phyloP scores from a whole-genome alignment of 345 rosid species.

The Moricandia moricandioides region DNA sequence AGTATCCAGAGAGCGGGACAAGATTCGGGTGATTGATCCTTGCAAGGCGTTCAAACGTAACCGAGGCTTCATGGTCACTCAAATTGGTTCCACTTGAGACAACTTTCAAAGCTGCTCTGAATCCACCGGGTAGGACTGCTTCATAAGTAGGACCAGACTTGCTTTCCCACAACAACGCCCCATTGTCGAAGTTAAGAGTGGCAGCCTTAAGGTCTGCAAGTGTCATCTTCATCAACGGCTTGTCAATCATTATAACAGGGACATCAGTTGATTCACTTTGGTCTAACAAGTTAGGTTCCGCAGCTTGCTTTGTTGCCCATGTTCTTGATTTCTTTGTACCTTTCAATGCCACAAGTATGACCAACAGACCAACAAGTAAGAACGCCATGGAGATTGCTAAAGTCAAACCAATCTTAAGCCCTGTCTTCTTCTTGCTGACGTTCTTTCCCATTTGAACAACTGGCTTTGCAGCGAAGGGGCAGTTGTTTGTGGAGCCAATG shows the following conservation, averaged over 20 bases:
- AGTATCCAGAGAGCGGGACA: constrained; percentile 80
- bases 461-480: constrained; percentile 86
- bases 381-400: constrained; percentile 63
- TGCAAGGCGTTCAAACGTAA: constrained; percentile 76
- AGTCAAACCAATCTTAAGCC: constrained; percentile 62
- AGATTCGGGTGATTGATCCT: constrained; percentile 83
- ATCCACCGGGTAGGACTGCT: constrained; percentile 75
- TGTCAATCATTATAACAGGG: constrained; percentile 75
- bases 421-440: constrained; percentile 42
- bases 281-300: constrained; percentile 62
- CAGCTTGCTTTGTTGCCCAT: constrained; percentile 71
- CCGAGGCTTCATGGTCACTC: constrained; percentile 72
- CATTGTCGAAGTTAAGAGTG: constrained; percentile 73
- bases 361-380: constrained; percentile 57
- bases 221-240: constrained; percentile 75
- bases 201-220: constrained; percentile 84
- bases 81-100: constrained; percentile 68
- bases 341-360: constrained; percentile 58
- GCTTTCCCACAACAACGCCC: constrained; percentile 75
- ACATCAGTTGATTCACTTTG: constrained; percentile 75
- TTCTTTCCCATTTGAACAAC: constrained; percentile 42
- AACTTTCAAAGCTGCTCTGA: constrained; percentile 84
- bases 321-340: constrained; percentile 57
- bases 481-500: constrained; percentile 58
- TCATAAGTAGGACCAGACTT: constrained; percentile 71